These are phyloP conservation scores for Bryoerythrophyllum caledonicum DNA, from an alignment of 225 moss, liverwort and hornwort genomes.

Conservation along the genomic window DNA sequence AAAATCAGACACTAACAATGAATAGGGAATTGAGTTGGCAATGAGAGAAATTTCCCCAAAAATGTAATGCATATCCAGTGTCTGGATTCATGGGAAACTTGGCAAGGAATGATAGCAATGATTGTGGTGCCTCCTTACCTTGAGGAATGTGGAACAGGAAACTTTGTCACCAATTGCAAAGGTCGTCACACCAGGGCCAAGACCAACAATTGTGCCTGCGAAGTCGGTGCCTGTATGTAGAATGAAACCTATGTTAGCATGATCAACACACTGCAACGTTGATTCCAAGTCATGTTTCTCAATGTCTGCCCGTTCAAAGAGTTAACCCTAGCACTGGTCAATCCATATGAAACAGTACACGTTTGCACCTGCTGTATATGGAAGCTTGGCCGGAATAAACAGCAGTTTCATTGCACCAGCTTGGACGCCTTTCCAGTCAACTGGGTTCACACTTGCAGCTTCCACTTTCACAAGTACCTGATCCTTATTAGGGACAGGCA, in stretches of 20 bases:
- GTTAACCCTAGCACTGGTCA: neutral
- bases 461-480: conserved; percentile 36
- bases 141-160: neutral
- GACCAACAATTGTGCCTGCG: conserved; percentile 29
- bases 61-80: neutral
- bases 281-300: neutral
- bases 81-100: neutral
- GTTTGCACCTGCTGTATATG: conserved; percentile 27
- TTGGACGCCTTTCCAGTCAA: conserved; percentile 24
- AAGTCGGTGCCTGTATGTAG: conserved; percentile 27
- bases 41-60: too few species aligned
- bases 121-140: neutral
- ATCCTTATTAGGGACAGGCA: conserved; percentile 21
- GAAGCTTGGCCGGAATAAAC: conserved; percentile 22
- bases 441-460: conserved; percentile 36
- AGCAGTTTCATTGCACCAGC: conserved; percentile 8
- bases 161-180: conserved; percentile 32
- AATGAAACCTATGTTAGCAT: neutral
- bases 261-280: neutral
- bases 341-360: neutral
- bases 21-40: too few species aligned
- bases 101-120: neutral
- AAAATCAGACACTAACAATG: neutral
- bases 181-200: conserved; percentile 31
- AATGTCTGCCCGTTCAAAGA: neutral